These are phyloP conservation scores for Vanilla planifolia DNA, from an alignment of 106 monocot genomes.

Conservation along the genomic window DNA sequence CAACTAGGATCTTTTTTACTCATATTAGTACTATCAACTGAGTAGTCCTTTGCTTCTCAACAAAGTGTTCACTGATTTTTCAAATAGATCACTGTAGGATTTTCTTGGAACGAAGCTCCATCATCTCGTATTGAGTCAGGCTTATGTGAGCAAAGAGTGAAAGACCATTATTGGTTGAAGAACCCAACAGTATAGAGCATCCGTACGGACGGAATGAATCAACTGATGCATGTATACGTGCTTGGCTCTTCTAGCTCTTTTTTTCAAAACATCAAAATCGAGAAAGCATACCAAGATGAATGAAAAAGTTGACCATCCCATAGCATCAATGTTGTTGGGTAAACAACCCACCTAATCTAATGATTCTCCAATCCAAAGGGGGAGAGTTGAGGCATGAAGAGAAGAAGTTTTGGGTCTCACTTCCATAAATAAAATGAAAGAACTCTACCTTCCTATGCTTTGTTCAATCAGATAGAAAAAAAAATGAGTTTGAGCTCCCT, in stretches of 20 bases:
- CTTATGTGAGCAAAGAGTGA: constrained; percentile 1
- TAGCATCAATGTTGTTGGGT: constrained; percentile 6
- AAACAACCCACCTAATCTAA: neutral
- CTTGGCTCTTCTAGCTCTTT: too few relatives aligned
- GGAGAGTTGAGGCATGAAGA: neutral
- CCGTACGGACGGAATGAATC: too few relatives aligned
- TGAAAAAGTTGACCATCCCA: neutral
- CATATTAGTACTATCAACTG: neutral
- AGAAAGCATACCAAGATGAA: neutral
- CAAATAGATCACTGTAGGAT: neutral
- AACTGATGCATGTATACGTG: neutral
- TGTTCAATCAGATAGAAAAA: too few relatives aligned
- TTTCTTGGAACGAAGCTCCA: neutral
- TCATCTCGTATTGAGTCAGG: constrained; percentile 1
- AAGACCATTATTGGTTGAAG: neutral
- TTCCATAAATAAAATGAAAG: too few relatives aligned
- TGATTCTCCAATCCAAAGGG: neutral
- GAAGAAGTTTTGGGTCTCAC: too few relatives aligned
- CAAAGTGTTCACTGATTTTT: neutral
- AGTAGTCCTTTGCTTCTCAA: neutral
- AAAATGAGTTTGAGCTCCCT: too few relatives aligned
- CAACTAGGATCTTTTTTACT: neutral
- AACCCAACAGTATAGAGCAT: neutral
- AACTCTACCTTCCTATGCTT: too few relatives aligned
- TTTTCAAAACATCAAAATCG: neutral